Percentiles rank a stretch among this genome's conserved stretches.
These are phyloP conservation scores for Hypsizygus ulmarius DNA, from an alignment of 1,284 basidiomycete species.

Conservation along the genomic window DNA sequence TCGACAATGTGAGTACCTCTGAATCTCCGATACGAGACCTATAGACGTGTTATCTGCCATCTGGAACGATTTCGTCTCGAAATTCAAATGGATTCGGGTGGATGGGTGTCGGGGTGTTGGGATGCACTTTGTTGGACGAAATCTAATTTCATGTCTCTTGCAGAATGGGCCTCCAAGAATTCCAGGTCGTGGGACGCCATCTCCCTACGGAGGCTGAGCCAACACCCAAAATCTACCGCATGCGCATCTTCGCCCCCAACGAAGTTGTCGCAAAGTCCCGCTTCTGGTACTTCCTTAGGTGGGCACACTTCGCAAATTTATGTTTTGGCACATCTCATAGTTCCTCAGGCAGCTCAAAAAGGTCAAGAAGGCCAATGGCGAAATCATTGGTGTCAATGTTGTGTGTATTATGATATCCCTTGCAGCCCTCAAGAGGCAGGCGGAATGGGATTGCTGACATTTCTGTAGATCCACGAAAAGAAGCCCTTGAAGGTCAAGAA, in stretches of 20 bases:
- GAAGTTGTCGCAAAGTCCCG: constrained; percentile 98
- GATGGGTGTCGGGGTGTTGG: constrained; percentile 16
- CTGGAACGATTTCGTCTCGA: constrained; percentile 10
- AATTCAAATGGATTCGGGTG: constrained; percentile 14
- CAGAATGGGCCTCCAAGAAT: constrained; percentile 68
- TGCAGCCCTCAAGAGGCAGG: constrained; percentile 86
- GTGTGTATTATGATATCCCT: constrained; percentile 71
- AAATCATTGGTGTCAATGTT: constrained; percentile 97
- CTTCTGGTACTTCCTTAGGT: constrained; percentile 99
- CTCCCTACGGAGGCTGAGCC: constrained; percentile 93
- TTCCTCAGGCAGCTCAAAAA: constrained; percentile 86
- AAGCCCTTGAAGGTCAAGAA: constrained; percentile 98
- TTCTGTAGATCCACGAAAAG: constrained; percentile 88
- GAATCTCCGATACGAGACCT: constrained; percentile 2
- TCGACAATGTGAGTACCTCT: constrained; percentile 32
- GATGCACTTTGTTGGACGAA: constrained; percentile 21
- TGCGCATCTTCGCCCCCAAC: constrained; percentile 99
- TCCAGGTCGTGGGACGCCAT: constrained; percentile 97
- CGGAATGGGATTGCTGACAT: constrained; percentile 68
- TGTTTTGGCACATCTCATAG: constrained; percentile 5
- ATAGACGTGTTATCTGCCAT: background rate
- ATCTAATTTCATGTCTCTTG: constrained; percentile 11
- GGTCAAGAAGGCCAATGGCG: constrained; percentile 99
- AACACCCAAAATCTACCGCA: constrained; percentile 96
- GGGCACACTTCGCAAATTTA: constrained; percentile 15